A percentile compares a stretch with the other conserved stretches of the same genome.
Conservation (phyloP, 75 land plant species). For the Cupressus sempervirens region DNA sequence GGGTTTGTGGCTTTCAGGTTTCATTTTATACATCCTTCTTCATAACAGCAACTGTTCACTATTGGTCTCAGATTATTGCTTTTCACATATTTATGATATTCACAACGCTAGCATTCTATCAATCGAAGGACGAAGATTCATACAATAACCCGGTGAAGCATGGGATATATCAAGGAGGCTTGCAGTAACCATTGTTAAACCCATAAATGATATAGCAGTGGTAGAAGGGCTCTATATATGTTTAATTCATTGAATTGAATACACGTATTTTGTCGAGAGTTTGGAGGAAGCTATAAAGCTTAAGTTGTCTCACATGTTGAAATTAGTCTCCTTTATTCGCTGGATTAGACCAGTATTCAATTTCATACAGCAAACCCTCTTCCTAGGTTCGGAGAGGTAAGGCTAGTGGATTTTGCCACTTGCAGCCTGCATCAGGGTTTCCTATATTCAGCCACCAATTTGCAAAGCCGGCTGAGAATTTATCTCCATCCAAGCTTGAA, state of each 20-base stretch:
- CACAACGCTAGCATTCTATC: not conserved
- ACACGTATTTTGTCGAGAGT: not conserved
- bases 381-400: not conserved
- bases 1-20: not conserved
- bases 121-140: not conserved
- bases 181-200: not conserved
- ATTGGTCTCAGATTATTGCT: not conserved
- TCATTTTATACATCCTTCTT: not conserved
- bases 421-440: not conserved
- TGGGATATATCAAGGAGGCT: not conserved
- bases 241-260: no score
- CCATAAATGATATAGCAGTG: not conserved
- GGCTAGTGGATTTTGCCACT: not conserved
- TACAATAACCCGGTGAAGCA: not conserved
- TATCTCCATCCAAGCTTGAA: not conserved
- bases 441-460: not conserved
- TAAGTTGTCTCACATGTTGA: not conserved
- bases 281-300: not conserved
- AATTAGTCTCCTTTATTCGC: not conserved
- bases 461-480: not conserved
- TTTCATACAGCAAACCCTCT: not conserved
- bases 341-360: not conserved
- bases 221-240: not conserved
- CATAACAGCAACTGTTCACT: not conserved
- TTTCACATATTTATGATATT: not conserved